These are phyloP conservation scores for Blastobotrys parvus DNA, from an alignment of 805 yeast genomes.

Conservation along the genomic window DNA sequence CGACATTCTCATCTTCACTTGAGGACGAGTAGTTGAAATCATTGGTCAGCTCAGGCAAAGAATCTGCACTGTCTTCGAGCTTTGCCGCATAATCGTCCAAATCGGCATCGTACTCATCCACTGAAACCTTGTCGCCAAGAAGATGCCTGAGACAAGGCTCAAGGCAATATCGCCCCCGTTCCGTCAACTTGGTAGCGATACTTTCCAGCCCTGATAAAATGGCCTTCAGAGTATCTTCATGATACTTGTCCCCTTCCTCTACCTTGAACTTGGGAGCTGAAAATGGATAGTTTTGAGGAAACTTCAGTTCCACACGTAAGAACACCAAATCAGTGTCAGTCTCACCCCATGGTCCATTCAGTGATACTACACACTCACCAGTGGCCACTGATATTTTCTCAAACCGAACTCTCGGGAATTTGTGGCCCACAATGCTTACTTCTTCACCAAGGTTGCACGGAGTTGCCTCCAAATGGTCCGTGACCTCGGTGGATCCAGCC, in stretches of 20 bases:
- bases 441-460: slow-evolving; percentile 82
- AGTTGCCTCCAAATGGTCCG: slow-evolving; percentile 20
- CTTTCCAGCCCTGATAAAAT: slow-evolving; percentile 45
- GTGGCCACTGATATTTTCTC: slow-evolving; percentile 85
- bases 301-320: slow-evolving; percentile 57
- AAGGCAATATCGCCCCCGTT: slow-evolving; percentile 56
- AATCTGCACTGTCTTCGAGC: slow-evolving; percentile 1
- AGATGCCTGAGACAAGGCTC: slow-evolving; percentile 72
- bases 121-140: slow-evolving; percentile 53
- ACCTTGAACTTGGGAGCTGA: slow-evolving; percentile 51
- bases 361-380: slow-evolving; percentile 66
- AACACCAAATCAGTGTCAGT: slow-evolving; percentile 39
- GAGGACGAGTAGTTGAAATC: slow-evolving; percentile 5
- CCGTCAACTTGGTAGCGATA: slow-evolving; percentile 49
- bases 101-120: slow-evolving; percentile 14
- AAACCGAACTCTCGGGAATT: slow-evolving; percentile 77
- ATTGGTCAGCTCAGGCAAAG: background rate
- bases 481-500: slow-evolving; percentile 8
- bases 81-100: background rate
- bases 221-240: slow-evolving; percentile 39
- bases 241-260: slow-evolving; percentile 72
- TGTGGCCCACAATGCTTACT: slow-evolving; percentile 77
- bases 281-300: slow-evolving; percentile 69
- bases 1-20: slow-evolving; percentile 22
- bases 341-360: slow-evolving; percentile 69